Base-by-base conservation (phyloP, 108 stramenopile genomes). In the Pseudonitzschia multistriata region DNA sequence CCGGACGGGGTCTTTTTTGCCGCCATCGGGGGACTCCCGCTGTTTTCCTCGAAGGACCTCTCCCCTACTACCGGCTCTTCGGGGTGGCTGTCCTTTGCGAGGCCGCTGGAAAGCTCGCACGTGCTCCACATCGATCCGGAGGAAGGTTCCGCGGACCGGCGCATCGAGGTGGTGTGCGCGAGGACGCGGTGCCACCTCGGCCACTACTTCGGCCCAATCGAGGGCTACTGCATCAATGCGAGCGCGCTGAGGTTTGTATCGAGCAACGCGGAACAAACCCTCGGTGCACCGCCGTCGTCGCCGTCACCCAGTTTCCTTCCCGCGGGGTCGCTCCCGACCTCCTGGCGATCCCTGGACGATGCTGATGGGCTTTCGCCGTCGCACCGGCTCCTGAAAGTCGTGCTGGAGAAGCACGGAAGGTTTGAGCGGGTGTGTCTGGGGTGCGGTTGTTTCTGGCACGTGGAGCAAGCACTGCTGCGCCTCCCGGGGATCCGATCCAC, bases 391-490 rank as follows among this genome's bases (percentile, higher is more conserved):
- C 33, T 59, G 29, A 59, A 59, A 36, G 19, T 33, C 57, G 34
- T 59, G n/a, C 10, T 59, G 11, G 57, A 59, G 57, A 27, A n/a
- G 28, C 34, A 59, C 29, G 52, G 52, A 30, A 59, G 27, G 3
- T 59, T 25, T 52, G 50, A 76, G 34, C 2, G 11, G 22, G 48
- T 70, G 13, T 15, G 37, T n/a, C 34, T 76, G 29, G 74, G 68
- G 2, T 68, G 45, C 5, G 74, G 74, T 15, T 76, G 74, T 35
- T 76, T 76, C 50, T 76, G 74, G 74, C 68, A 70, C 61, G 74
- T 76, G 10, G 77, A 82, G 29, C 22, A 36, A 5, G 81, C 76
- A 30, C 62, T 80, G 42, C 81, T 79, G 37, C 74, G 83, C 19
- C 49, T 84, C 13, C 78, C 79, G 6, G 75, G 71, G 8, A 66